Percentiles rank a stretch among this genome's conserved stretches.
These are phyloP conservation scores for Teratosphaeria zuluensis DNA, from an alignment of 2,329 filamentous ascomycete genomes.

Conservation along the genomic window DNA sequence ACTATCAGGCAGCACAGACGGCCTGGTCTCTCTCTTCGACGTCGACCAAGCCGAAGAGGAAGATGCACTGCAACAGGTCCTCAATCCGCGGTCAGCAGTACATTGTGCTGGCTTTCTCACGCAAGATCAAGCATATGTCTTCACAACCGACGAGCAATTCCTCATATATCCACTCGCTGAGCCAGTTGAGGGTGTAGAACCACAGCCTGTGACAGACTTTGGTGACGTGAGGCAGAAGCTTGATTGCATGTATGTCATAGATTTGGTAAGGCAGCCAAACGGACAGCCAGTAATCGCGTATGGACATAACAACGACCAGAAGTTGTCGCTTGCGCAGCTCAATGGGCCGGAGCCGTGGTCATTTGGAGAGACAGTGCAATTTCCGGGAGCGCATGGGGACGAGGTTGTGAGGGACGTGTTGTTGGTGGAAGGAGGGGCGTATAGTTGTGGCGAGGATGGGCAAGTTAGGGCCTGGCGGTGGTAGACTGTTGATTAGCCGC, in stretches of 20 bases:
- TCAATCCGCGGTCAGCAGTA: conserved; percentile 67
- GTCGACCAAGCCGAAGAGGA: conserved; percentile 62
- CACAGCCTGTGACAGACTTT: conserved; percentile 45
- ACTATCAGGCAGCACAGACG: conserved; percentile 70
- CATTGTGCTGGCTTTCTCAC: conserved; percentile 65
- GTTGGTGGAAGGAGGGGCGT: conserved; percentile 25
- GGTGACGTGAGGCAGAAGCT: conserved; percentile 60
- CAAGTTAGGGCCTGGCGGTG: conserved; percentile 32
- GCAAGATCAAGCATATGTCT: conserved; percentile 54
- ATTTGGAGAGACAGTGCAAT: conserved; percentile 19
- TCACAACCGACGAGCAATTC: conserved; percentile 71
- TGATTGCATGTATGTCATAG: conserved; percentile 64
- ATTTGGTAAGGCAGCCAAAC: conserved; percentile 44
- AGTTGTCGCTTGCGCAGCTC: conserved; percentile 19
- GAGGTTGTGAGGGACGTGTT: conserved; percentile 40
- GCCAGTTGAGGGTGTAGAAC: conserved; percentile 44
- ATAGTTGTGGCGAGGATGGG: conserved; percentile 42
- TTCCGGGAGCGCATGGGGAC: conserved; percentile 38
- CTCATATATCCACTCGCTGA: conserved; percentile 63
- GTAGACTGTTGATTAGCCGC: background rate
- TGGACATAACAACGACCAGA: conserved; percentile 21
- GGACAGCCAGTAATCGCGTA: conserved; percentile 20
- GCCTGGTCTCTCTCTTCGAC: conserved; percentile 68
- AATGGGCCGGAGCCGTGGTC: conserved; percentile 15
- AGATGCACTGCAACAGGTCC: conserved; percentile 65